Conservation (phyloP, 495 filamentous ascomycete species). For the Chaetomium tenue region DNA sequence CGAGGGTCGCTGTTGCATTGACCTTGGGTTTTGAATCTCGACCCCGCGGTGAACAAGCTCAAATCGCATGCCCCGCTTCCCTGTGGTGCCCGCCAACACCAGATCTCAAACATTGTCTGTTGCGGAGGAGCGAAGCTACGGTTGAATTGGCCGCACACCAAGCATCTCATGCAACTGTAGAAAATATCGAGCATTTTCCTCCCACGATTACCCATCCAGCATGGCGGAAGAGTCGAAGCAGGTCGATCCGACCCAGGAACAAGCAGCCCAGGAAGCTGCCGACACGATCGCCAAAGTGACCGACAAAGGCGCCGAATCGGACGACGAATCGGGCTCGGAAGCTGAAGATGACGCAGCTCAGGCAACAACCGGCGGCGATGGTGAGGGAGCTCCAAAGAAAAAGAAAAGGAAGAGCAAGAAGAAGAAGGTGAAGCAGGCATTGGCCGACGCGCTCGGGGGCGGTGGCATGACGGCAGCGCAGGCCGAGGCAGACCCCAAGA, state of each 20-base stretch:
- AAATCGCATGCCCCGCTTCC: not conserved
- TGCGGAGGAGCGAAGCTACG: not conserved
- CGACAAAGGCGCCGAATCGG: constrained; percentile 38
- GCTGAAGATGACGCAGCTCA: constrained; percentile 30
- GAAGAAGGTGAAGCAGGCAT: constrained; percentile 51
- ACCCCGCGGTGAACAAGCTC: not conserved
- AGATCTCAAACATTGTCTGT: not conserved
- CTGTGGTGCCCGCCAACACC: not conserved
- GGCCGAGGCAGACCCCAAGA: constrained; percentile 35
- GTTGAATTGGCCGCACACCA: not conserved
- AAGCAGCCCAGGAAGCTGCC: constrained; percentile 28
- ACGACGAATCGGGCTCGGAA: constrained; percentile 42
- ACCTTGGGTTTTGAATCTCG: not conserved
- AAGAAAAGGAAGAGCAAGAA: constrained; percentile 55
- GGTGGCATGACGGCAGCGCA: constrained; percentile 20
- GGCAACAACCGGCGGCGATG: constrained; percentile 21
- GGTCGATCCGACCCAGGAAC: constrained; percentile 38
- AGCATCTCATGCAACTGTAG: not conserved
- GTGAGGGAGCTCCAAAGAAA: constrained; percentile 33
- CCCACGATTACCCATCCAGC: not conserved
- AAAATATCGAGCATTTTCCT: not conserved
- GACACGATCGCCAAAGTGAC: constrained; percentile 20
- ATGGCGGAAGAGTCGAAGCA: constrained; percentile 55
- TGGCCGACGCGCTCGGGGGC: constrained; percentile 18
- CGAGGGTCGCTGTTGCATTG: too few relatives aligned